Conservation (phyloP, 805 yeast genomes). For the Hermanozyma aechmeae region DNA sequence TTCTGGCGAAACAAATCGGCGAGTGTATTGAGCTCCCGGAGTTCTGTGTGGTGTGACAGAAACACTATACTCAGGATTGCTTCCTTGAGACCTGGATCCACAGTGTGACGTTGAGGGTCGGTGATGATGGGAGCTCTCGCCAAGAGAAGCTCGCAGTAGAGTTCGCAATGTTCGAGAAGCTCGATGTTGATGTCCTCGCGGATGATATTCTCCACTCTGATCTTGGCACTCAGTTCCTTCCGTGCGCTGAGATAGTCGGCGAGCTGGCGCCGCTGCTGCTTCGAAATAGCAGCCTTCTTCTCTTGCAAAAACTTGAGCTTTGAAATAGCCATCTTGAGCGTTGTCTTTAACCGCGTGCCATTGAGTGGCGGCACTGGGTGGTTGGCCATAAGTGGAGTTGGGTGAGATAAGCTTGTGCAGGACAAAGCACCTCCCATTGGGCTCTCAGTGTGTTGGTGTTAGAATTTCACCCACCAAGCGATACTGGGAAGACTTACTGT, state of each 20-base stretch:
- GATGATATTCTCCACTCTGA: slow-evolving; percentile 75
- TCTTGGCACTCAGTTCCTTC: slow-evolving; percentile 74
- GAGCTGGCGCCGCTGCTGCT: slow-evolving; percentile 59
- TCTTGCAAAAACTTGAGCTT: slow-evolving; percentile 64
- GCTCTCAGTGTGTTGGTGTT: too few relatives aligned
- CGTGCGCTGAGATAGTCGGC: slow-evolving; percentile 65
- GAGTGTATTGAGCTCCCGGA: slow-evolving; percentile 57
- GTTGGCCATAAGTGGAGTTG: too few relatives aligned
- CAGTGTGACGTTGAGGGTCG: slow-evolving; percentile 27
- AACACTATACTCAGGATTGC: slow-evolving; percentile 64
- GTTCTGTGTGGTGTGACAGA: slow-evolving; percentile 64
- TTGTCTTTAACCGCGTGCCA: slow-evolving; percentile 27
- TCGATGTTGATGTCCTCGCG: slow-evolving; percentile 77
- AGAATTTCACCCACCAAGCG: too few relatives aligned
- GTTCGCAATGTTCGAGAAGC: slow-evolving; percentile 66
- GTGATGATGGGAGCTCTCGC: slow-evolving; percentile 64
- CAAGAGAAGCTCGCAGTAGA: slow-evolving; percentile 71
- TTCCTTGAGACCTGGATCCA: slow-evolving; percentile 60
- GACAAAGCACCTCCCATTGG: too few relatives aligned
- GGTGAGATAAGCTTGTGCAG: too few relatives aligned
- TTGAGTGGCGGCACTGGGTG: slow-evolving; percentile 22
- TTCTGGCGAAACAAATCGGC: slow-evolving; percentile 53
- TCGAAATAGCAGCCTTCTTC: slow-evolving; percentile 64
- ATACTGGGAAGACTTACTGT: too few relatives aligned
- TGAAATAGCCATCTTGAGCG: slow-evolving; percentile 60